Evolutionary conservation across 2,329 filamentous ascomycete genomes (phyloP), one percentile per base, ranked within the genome.

Genomic region (Alternaria sp.): DNA sequence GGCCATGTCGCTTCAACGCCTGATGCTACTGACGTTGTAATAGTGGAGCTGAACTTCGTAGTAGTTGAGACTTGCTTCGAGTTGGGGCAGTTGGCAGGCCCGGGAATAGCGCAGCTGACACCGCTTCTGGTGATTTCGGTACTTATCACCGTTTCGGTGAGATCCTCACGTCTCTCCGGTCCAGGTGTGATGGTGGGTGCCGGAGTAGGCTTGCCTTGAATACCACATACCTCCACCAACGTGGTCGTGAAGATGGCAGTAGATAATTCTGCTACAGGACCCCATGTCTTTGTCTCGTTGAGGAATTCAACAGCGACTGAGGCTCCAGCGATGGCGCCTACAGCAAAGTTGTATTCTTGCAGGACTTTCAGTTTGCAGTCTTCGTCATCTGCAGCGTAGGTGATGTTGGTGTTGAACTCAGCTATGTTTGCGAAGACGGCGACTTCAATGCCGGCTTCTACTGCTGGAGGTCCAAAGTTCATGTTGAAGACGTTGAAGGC

Each of bases 301-400:
- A 30, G 3, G 2, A 36, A 21, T 1, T 74, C 76, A 5, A 87
- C 53, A 2, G 75, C 81, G 0, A 88, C 67, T 0, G 84, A 85
- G 0, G 86, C 86, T 1, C 87, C 87, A 5, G 85, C 86, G 1
- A 79, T 80, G 6, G 85, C 87, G 15, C 87, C 87, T 0, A 89
- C 66, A 0, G 81, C 86, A 11, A 89, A 70, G 5, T 73, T 71
- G 70, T 87, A 89, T 2, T 80, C 78, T 65, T 88, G 82, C 10
- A 82, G 77, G 6, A 86, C 81, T 10, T 75, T 76, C 5, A 88
- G 60, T 2, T 77, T 63, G 63, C 87, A 88, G 1, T 80, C 75
- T 25, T 79, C 72, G 1, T 78, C 73, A 0, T 77, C 71, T 5
- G 79, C 69, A 0, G 71, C 66, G 3, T 75, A 75, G 0, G 85